A percentile compares a stretch with the other conserved stretches of the same genome.
Evolutionary conservation across 177 flowering plant species (phyloP).

Genomic region (Vitis hybrid): DNA sequence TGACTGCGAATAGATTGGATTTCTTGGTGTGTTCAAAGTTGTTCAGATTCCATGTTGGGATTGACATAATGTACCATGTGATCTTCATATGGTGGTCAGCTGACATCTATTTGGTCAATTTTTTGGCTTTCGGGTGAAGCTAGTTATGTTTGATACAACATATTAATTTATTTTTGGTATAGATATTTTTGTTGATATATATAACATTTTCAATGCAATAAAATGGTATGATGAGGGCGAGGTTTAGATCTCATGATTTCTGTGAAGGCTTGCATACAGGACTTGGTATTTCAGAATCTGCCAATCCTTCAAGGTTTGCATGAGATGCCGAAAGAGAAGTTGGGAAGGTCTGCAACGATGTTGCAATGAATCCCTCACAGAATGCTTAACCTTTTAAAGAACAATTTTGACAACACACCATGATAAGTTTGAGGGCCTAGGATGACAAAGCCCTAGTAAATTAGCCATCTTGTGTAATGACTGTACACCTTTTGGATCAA

Average conservation of each 20-base stretch:
- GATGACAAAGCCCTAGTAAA: background rate
- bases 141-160: background rate
- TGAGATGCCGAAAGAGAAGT: background rate
- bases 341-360: background rate
- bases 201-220: background rate
- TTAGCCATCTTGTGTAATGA: background rate
- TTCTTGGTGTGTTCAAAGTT: background rate
- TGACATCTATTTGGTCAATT: background rate
- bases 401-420: no score
- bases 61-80: background rate
- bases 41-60: background rate
- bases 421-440: no score
- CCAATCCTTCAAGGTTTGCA: background rate
- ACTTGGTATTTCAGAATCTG: background rate
- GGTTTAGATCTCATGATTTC: background rate
- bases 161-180: background rate
- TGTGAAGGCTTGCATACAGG: background rate
- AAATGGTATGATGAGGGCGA: background rate
- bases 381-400: background rate
- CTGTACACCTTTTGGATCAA: background rate
- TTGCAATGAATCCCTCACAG: background rate
- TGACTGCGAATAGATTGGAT: background rate
- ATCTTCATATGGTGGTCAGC: background rate
- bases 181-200: background rate
- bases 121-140: background rate